Percentiles rank a stretch among this genome's conserved stretches.
phyloP scores from a whole-genome alignment of 805 yeast genomes.

The Scheffersomyces coipomensis region DNA sequence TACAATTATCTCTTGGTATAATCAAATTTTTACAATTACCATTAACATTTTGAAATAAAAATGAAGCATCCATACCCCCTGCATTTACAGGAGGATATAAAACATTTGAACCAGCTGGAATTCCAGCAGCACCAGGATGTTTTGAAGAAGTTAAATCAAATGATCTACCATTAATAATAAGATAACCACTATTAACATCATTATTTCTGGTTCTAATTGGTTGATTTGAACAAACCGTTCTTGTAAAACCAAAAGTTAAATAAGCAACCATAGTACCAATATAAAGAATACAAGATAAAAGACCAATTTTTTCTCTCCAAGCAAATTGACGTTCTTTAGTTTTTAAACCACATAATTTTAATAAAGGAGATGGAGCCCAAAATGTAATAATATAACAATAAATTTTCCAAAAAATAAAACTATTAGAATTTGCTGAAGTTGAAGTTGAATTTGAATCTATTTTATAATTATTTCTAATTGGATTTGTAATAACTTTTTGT shows the following conservation, averaged over 20 bases:
- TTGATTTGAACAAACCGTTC: slow-evolving; percentile 63
- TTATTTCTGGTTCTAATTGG: slow-evolving; percentile 53
- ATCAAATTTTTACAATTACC: slow-evolving; percentile 84
- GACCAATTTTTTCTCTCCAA: slow-evolving; percentile 94
- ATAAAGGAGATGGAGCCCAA: slow-evolving; percentile 84
- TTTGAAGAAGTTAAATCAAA: slow-evolving; percentile 66
- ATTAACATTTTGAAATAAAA: slow-evolving; percentile 87
- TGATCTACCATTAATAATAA: slow-evolving; percentile 81
- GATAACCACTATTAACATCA: slow-evolving; percentile 56
- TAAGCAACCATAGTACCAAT: slow-evolving; percentile 80
- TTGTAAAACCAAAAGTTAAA: slow-evolving; percentile 88
- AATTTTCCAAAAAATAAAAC: slow-evolving; percentile 64
- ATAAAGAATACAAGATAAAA: slow-evolving; percentile 69
- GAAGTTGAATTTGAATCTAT: slow-evolving; percentile 7
- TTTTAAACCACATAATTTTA: slow-evolving; percentile 72
- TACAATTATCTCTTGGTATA: slow-evolving; percentile 61
- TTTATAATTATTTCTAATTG: slow-evolving; percentile 5
- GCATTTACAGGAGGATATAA: slow-evolving; percentile 85
- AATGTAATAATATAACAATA: slow-evolving; percentile 82
- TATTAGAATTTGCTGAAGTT: too few relatives aligned
- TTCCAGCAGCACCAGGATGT: slow-evolving; percentile 85
- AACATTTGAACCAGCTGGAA: slow-evolving; percentile 65
- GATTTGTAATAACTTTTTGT: slow-evolving; percentile 5
- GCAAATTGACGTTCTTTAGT: slow-evolving; percentile 85
- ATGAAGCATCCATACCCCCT: slow-evolving; percentile 83